phyloP scores from a whole-genome alignment of 2,329 filamentous ascomycete species.

The Exophiala spinifera region DNA sequence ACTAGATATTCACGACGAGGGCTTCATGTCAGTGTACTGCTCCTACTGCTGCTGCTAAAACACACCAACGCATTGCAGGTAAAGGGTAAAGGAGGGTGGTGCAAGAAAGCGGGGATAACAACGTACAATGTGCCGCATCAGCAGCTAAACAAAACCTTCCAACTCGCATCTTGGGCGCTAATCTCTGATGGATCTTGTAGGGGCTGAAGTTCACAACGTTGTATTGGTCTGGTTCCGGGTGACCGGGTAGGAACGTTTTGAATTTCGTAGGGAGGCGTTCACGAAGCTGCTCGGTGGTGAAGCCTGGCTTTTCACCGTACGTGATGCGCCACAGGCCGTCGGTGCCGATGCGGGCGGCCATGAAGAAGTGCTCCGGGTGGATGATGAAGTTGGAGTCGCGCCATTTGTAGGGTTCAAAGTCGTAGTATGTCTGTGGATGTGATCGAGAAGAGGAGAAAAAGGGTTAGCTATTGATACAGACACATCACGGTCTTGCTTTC shows the following conservation, averaged over 20 bases:
- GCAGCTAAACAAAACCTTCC: constrained; percentile 58
- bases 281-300: constrained; percentile 53
- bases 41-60: neutral
- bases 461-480: too few species aligned
- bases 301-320: constrained; percentile 56
- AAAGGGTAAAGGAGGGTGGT: constrained; percentile 36
- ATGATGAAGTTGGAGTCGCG: constrained; percentile 52
- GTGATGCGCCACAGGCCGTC: constrained; percentile 63
- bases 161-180: constrained; percentile 56
- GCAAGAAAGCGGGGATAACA: too few species aligned
- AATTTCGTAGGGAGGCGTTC: constrained; percentile 56
- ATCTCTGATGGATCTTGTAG: constrained; percentile 61
- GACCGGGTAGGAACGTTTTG: constrained; percentile 56
- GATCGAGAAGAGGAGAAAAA: too few species aligned
- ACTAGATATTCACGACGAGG: constrained; percentile 1
- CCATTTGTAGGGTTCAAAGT: constrained; percentile 50
- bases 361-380: constrained; percentile 60
- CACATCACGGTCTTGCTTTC: too few species aligned
- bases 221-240: constrained; percentile 58
- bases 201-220: constrained; percentile 56
- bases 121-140: constrained; percentile 55
- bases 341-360: constrained; percentile 58
- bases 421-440: constrained; percentile 55
- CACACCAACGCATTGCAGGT: too few species aligned
- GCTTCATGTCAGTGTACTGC: neutral